A percentile compares a stretch with the other conserved stretches of the same genome.
Conservation (phyloP, 1,284 basidiomycete species). For the Marasmius tenuissimus region DNA sequence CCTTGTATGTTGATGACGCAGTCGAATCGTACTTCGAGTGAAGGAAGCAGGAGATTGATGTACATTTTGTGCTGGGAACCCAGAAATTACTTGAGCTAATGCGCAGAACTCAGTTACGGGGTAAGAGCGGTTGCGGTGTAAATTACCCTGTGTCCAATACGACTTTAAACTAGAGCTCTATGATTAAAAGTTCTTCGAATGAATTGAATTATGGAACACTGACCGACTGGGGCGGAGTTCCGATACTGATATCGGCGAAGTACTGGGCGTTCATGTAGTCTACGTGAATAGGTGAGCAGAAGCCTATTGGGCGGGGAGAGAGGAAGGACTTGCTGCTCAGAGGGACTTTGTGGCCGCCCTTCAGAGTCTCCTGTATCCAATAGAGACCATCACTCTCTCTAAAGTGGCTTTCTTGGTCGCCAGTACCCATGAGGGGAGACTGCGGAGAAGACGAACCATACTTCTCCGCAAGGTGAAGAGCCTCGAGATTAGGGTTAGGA, state of each 20-base stretch:
- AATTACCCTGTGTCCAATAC: slow-evolving; percentile 81
- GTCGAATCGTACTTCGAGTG: slow-evolving; percentile 91
- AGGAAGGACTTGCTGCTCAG: slow-evolving; percentile 69
- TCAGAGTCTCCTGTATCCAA: slow-evolving; percentile 81
- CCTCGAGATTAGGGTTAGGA: slow-evolving; percentile 70
- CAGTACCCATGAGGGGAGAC: slow-evolving; percentile 70
- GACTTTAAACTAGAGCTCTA: slow-evolving; percentile 68
- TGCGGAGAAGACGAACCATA: slow-evolving; percentile 66
- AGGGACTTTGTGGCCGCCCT: slow-evolving; percentile 87
- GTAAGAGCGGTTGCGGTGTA: neutral
- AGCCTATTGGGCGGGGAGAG: slow-evolving; percentile 4
- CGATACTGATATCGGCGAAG: slow-evolving; percentile 86
- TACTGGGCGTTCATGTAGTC: slow-evolving; percentile 99
- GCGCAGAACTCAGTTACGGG: slow-evolving; percentile 6
- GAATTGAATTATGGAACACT: slow-evolving; percentile 19
- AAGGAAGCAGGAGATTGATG: slow-evolving; percentile 97
- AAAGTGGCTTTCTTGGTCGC: slow-evolving; percentile 70
- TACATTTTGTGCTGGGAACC: slow-evolving; percentile 89
- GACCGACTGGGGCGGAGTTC: slow-evolving; percentile 77
- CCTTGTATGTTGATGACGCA: slow-evolving; percentile 87
- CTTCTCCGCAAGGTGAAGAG: slow-evolving; percentile 85
- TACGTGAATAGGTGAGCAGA: slow-evolving; percentile 18
- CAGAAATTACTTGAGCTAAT: slow-evolving; percentile 86
- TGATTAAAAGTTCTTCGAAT: slow-evolving; percentile 1
- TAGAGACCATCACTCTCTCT: slow-evolving; percentile 54